Evolutionary conservation across 768 basidiomycete species (phyloP), one percentile per base, ranked within the genome.

Genomic region (Tylopilus balloui): DNA sequence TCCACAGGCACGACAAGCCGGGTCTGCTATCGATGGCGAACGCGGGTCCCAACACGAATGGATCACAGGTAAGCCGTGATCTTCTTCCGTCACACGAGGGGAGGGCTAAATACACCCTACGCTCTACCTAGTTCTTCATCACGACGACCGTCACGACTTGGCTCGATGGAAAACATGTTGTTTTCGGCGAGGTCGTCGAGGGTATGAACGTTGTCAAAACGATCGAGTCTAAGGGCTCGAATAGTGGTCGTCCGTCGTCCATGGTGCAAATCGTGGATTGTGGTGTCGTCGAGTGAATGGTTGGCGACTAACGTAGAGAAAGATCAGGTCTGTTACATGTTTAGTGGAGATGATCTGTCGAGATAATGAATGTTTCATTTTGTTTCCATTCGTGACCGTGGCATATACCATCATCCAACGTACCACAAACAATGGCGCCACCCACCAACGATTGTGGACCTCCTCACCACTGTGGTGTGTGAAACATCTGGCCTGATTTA

Each of bases 21-120:
- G 83, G 78, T 60, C 68, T 88, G 19, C 76, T 91, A 54, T 86
- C 85, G 35, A 89, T 90, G 88, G 94, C 94, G 32, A 96, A 89
- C 58, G 88, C 91, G 29, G 91, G 92, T 42, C 73, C 73, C 1
- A 79, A 86, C 69, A 88, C 87, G 32, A 89, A 88, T 50, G 87
- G 90, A 29, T 90, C 87, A 13, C 88, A 88, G 66, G 79, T 82
- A 45, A 47, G 71, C 56, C 1, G 23, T 20, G 10, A 2, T 25
- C 20, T 12, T 39, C 34, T 21, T n/a, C 31, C 32, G 15, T 25
- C 15, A 12, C 9, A 36, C 34, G 2, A 19, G 10, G 7, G 3
- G 35, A 21, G 12, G 20, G 20, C 34, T 56, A 3, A 53, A 19
- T 5, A 20, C 12, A 20, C 14, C 17, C 21, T 11, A 1, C 2